Evolutionary conservation across 805 yeast species (phyloP), one percentile per base, ranked within the genome.

Genomic region (Lachancea mirantina): DNA sequence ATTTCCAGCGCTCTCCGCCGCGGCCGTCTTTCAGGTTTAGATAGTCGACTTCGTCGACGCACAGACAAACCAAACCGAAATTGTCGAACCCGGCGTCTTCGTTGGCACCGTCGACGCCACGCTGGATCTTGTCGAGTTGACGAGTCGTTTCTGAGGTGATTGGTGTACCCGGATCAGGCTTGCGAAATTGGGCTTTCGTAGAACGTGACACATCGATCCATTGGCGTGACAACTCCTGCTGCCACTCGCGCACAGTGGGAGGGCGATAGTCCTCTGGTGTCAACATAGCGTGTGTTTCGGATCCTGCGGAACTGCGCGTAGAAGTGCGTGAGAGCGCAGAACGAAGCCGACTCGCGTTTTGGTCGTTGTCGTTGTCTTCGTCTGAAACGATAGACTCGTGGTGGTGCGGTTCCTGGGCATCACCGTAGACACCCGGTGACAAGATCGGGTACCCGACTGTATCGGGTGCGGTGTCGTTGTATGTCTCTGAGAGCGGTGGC

Each of bases 61-160:
- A 74, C 62, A 84, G 55, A 23, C 80, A 76, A 18, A 82, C 72
- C 15, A 83, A 73, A 1, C 76, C 75, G 51, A 80, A 84, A 52
- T 82, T 76, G 49, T 74, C 77, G 35, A 69, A 59, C 1, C 79
- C 76, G 17, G 72, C 74, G 19, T 72, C 76, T 31, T 74, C 77
- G 48, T 73, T 70, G 26, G 73, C 68, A 6, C 94, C 94, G 57
- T 84, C 94, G 11, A 84, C 94, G 8, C 94, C 89, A 45, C 94
- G 68, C 29, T 72, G 66, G 28, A 84, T 78, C 32, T 82, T 72
- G 55, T 84, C 94, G 26, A 84, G 57, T 35, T 65, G 53, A 43
- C 72, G 73, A 22, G 65, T 64, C 36, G 72, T 73, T 25, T 74
- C 77, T 6, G 64, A 64, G 8, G 72, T 70, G 50, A 84, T 49